Conservation (phyloP, 1,139 yeast species). For the Sugiyamaella paludigena region DNA sequence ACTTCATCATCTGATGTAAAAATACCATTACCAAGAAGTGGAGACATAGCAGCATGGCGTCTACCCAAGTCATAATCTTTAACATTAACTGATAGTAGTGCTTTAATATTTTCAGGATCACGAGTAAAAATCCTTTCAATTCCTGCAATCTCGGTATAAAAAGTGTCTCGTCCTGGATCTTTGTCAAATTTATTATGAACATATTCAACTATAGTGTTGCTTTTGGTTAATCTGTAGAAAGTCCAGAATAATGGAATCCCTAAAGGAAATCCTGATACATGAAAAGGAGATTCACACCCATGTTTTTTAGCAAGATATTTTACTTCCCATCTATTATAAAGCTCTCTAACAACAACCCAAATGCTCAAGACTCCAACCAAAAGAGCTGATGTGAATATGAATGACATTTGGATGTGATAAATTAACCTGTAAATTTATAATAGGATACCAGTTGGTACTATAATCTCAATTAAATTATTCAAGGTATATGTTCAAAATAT, state of each 20-base stretch:
- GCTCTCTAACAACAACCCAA: conserved; percentile 33
- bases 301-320: conserved; percentile 7
- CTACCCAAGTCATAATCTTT: conserved; percentile 37
- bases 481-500: too few species aligned
- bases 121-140: conserved; percentile 30
- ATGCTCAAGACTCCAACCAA: too few species aligned
- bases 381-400: too few species aligned
- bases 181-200: conserved; percentile 1
- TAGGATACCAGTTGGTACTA: too few species aligned
- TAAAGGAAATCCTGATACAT: conserved; percentile 17
- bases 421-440: too few species aligned
- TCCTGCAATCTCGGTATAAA: conserved; percentile 2
- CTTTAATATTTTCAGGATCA: conserved; percentile 47
- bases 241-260: conserved; percentile 15
- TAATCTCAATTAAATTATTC: too few species aligned
- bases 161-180: conserved; percentile 4
- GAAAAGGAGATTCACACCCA: conserved; percentile 13
- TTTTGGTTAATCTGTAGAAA: not conserved
- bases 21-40: conserved; percentile 54
- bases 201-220: conserved; percentile 1
- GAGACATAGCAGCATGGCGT: conserved; percentile 44
- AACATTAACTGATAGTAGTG: conserved; percentile 34
- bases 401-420: too few species aligned
- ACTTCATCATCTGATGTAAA: conserved; percentile 54
- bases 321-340: conserved; percentile 4